phyloP scores from a whole-genome alignment of 208 protist species.

The Wallacemonas sp. region DNA sequence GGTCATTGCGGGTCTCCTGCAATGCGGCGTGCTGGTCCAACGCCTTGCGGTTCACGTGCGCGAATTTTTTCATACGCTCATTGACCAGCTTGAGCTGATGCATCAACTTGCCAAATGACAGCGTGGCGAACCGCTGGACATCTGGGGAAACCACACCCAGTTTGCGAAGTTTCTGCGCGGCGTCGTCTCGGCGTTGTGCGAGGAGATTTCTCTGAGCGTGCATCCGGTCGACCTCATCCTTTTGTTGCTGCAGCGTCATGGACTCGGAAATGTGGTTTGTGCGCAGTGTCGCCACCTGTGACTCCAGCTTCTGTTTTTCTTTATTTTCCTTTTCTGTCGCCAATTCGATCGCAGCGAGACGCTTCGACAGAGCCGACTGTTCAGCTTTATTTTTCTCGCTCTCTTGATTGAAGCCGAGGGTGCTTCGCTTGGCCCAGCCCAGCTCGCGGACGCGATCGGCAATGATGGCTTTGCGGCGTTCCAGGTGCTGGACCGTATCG shows the following conservation, averaged over 20 bases:
- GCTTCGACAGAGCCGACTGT: constrained; percentile 34
- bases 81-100: constrained; percentile 74
- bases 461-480: constrained; percentile 50
- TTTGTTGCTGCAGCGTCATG: constrained; percentile 54
- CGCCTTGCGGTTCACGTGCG: constrained; percentile 98
- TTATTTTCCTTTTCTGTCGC: constrained; percentile 27
- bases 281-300: constrained; percentile 45
- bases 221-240: constrained; percentile 54
- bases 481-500: constrained; percentile 63
- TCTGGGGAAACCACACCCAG: constrained; percentile 87
- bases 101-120: constrained; percentile 81
- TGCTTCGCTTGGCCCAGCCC: constrained; percentile 42
- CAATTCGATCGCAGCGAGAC: constrained; percentile 41
- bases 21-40: constrained; percentile 97
- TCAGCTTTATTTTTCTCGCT: constrained; percentile 36
- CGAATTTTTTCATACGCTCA: constrained; percentile 87
- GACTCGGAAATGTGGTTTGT: constrained; percentile 35
- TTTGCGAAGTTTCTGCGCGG: constrained; percentile 88
- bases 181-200: constrained; percentile 85
- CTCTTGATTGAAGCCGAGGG: constrained; percentile 11
- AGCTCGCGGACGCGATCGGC: constrained; percentile 66
- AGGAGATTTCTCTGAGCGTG: constrained; percentile 71
- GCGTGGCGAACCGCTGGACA: constrained; percentile 38
- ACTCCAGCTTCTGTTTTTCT: constrained; percentile 49
- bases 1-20: constrained; percentile 80